Base-by-base conservation (phyloP, 345 rosid species). In the Melastoma malabathricum region DNA sequence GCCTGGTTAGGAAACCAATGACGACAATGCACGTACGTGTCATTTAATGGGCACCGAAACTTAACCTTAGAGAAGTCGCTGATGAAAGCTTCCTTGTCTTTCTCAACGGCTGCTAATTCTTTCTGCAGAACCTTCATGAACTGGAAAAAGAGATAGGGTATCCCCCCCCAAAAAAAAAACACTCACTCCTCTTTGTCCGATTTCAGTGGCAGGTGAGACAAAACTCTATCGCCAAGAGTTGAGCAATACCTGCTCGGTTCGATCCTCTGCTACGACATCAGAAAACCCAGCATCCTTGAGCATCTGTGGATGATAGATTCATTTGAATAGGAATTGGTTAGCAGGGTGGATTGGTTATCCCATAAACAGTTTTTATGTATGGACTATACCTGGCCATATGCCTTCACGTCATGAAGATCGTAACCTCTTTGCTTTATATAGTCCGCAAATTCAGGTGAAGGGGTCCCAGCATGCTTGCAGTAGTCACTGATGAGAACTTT, bases 371-470 rank as follows among this genome's bases (percentile, higher is more conserved):
- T 8, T 31, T 4, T 6, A 34, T 9, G 8, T 15, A 9, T 18
- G 43, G 48, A 52, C 46, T 17, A 51, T 72, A 84, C 98, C 95
- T 81, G 93, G 44, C 88, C 90, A 50, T 92, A 92, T 38, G 83
- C 56, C 71, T 83, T 61, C 4, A 88, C 73, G 51, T 76, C 83
- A 47, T 88, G 97, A 65, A 84, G 98, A 73, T 87, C 94, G 66
- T 92, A 92, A 29, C 95, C 98, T 75, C 98, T 76, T 68, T 84
- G 80, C 66, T 72, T 81, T 52, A 88, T 83, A 59, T 92, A 84
- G 60, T 64, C 79, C 0, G 79, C 70, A 49, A 92, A 88, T 55
- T 83, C 90, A 25, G 73, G 14, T 6, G 89, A 74, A 34, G 99
- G 81, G 13, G 73, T 63, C 70, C 89, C 86, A 20, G 86, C 65